Percentiles rank a stretch among this genome's conserved stretches.
These are phyloP conservation scores for Cyclotella atomus DNA, from an alignment of 108 stramenopile genomes.

Conservation along the genomic window DNA sequence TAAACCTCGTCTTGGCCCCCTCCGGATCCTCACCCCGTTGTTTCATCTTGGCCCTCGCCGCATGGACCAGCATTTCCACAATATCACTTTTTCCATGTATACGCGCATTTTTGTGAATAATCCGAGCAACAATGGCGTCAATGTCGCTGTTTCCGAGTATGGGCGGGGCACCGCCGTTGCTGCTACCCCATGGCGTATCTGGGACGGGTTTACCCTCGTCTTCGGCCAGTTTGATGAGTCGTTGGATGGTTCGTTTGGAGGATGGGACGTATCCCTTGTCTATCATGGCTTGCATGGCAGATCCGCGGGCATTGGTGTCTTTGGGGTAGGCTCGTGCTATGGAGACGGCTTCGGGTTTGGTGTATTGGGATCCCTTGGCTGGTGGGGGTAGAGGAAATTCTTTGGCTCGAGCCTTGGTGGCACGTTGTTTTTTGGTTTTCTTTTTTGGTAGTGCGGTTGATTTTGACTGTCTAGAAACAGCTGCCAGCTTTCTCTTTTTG, in stretches of 20 bases:
- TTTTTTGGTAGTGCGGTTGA: neutral
- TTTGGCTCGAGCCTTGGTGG: neutral
- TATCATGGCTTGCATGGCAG: neutral
- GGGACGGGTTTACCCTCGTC: constrained; percentile 3
- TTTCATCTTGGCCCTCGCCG: constrained; percentile 6
- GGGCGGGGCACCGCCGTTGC: constrained; percentile 6
- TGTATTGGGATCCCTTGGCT: constrained; percentile 5
- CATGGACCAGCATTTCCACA: neutral
- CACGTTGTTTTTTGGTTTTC: neutral
- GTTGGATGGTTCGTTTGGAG: neutral
- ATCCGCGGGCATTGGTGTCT: neutral
- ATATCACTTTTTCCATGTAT: neutral
- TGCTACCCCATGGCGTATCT: neutral
- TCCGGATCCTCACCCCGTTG: neutral
- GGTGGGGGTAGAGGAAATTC: constrained; percentile 1
- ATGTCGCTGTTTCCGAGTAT: neutral
- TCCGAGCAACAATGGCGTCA: neutral
- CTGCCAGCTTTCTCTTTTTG: too few relatives aligned
- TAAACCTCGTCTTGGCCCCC: neutral
- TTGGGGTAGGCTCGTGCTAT: neutral
- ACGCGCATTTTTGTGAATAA: neutral
- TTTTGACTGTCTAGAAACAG: too few relatives aligned
- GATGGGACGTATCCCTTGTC: neutral
- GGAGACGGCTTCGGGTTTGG: constrained; percentile 19
- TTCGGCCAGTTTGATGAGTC: neutral